Percentiles rank a stretch among this genome's conserved stretches.
These are phyloP conservation scores for Aureobasidium mangrovei DNA, from an alignment of 2,329 filamentous ascomycete species.

Conservation along the genomic window DNA sequence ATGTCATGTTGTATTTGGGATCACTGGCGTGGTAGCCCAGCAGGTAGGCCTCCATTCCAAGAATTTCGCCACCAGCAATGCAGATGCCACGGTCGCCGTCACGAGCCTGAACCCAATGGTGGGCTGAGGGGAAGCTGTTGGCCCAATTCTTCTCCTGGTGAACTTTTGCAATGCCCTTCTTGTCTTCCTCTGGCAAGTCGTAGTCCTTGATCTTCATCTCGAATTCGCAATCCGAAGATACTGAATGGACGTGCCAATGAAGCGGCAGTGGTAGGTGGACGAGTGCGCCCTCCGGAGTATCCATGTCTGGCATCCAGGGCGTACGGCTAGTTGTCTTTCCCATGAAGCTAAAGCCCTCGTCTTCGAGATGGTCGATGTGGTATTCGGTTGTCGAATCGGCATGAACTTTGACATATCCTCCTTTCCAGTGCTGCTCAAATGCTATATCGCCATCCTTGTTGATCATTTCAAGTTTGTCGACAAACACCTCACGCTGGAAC, in stretches of 20 bases:
- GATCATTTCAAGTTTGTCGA: slow-evolving; percentile 32
- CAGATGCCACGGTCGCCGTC: slow-evolving; percentile 22
- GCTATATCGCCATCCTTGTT: slow-evolving; percentile 23
- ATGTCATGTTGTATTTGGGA: slow-evolving; percentile 30
- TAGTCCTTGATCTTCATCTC: slow-evolving; percentile 29
- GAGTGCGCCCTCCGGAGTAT: slow-evolving; percentile 40
- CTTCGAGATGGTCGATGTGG: slow-evolving; percentile 18
- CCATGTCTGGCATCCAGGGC: slow-evolving; percentile 30
- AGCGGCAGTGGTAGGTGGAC: slow-evolving; percentile 39
- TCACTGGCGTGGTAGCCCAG: slow-evolving; percentile 36
- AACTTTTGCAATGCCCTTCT: slow-evolving; percentile 30
- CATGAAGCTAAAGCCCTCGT: slow-evolving; percentile 31
- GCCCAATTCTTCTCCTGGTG: slow-evolving; percentile 48
- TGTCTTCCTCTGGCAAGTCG: slow-evolving; percentile 21
- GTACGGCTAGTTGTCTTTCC: slow-evolving; percentile 32
- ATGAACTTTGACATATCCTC: slow-evolving; percentile 31
- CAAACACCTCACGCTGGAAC: slow-evolving; percentile 37
- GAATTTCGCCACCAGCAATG: slow-evolving; percentile 32
- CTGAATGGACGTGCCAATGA: slow-evolving; percentile 44
- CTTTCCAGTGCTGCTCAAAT: slow-evolving; percentile 34
- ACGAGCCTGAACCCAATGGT: slow-evolving; percentile 34
- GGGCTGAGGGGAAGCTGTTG: slow-evolving; percentile 36
- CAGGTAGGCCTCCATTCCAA: slow-evolving; percentile 38
- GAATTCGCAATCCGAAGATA: slow-evolving; percentile 34
- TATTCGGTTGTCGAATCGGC: slow-evolving; percentile 32